Conservation (phyloP, 2,329 filamentous ascomycete genomes). For the Trichoderma hamatum region DNA sequence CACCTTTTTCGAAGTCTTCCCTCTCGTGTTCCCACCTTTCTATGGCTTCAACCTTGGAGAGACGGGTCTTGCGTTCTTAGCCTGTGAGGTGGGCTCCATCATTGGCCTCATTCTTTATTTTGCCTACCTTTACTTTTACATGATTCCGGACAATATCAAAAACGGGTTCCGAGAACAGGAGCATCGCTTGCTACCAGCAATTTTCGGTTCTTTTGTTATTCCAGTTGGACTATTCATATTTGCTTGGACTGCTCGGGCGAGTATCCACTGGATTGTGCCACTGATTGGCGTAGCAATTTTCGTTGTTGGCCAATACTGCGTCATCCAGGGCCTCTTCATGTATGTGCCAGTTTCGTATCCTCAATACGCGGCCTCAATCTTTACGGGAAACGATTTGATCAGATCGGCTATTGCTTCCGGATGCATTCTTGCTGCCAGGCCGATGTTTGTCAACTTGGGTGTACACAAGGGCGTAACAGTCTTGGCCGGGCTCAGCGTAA, state of each 20-base stretch:
- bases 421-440: constrained; percentile 5
- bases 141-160: background rate
- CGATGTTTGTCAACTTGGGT: constrained; percentile 1
- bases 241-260: constrained; percentile 7
- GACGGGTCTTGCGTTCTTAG: constrained; percentile 1
- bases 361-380: constrained; percentile 5
- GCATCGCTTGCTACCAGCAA: constrained; percentile 1
- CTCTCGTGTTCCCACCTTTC: constrained; percentile 4
- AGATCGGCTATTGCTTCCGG: background rate
- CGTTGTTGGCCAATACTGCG: background rate
- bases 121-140: constrained; percentile 17
- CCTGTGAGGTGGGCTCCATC: constrained; percentile 7
- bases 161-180: constrained; percentile 12
- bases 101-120: background rate
- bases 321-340: constrained; percentile 6
- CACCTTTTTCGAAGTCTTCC: constrained; percentile 11
- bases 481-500: background rate
- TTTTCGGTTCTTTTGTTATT: background rate
- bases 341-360: constrained; percentile 12
- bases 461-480: background rate
- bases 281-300: background rate
- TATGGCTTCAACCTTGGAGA: constrained; percentile 11
- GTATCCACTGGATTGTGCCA: constrained; percentile 6
- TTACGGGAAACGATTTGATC: constrained; percentile 6
- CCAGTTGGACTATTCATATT: constrained; percentile 11